A percentile compares a stretch with the other conserved stretches of the same genome.
Conservation (phyloP, 352 stramenopile genomes). For the Elongisporangium anandrum region DNA sequence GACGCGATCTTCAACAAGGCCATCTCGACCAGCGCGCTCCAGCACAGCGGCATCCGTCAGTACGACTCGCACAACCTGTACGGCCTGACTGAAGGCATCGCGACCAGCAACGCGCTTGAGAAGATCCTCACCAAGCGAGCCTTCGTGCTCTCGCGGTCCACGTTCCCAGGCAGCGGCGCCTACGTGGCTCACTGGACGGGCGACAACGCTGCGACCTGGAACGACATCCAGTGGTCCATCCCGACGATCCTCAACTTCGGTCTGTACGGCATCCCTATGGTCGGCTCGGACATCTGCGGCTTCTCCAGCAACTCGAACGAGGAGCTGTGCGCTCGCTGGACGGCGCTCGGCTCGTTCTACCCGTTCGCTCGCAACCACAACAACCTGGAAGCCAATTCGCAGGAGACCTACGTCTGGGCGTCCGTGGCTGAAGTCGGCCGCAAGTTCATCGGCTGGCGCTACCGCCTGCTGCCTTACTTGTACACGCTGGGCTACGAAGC, state of each 20-base stretch:
- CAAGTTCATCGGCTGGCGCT: slow-evolving; percentile 36
- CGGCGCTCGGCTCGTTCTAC: slow-evolving; percentile 37
- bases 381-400: slow-evolving; percentile 26
- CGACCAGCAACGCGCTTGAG: slow-evolving; percentile 29
- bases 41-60: slow-evolving; percentile 28
- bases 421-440: slow-evolving; percentile 22
- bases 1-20: slow-evolving; percentile 30
- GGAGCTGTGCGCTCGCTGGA: slow-evolving; percentile 55
- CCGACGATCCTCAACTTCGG: slow-evolving; percentile 40
- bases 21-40: slow-evolving; percentile 28
- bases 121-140: slow-evolving; percentile 26
- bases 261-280: slow-evolving; percentile 55
- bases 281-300: slow-evolving; percentile 52
- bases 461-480: slow-evolving; percentile 46
- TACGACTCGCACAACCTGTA: slow-evolving; percentile 70
- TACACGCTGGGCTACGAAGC: slow-evolving; percentile 51
- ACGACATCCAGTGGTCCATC: slow-evolving; percentile 45
- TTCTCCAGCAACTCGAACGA: slow-evolving; percentile 34
- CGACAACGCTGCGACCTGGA: slow-evolving; percentile 50
- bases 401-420: slow-evolving; percentile 42
- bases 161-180: slow-evolving; percentile 32
- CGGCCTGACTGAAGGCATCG: slow-evolving; percentile 44
- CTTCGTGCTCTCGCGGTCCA: slow-evolving; percentile 47
- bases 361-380: slow-evolving; percentile 65
- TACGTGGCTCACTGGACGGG: slow-evolving; percentile 49